Base-by-base conservation (phyloP, 2,329 filamentous ascomycete species). In the Rhytidhysteron rufulum region DNA sequence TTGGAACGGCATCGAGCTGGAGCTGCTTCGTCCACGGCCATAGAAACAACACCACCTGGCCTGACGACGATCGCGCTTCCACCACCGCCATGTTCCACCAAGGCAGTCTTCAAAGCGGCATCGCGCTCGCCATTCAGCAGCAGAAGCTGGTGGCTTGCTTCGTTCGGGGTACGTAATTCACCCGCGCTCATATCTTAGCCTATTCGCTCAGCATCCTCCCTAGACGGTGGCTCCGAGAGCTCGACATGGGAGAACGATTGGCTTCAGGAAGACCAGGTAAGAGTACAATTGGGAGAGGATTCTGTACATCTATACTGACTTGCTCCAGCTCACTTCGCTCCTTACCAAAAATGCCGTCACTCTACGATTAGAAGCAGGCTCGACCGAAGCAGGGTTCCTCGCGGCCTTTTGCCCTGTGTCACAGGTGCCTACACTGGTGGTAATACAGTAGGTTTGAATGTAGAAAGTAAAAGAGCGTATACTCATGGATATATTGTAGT, bases 91-190 rank as follows among this genome's bases (percentile, higher is more conserved):
- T 95, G 83, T 96, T 95, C 67, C 90, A 89, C 62, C 58, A 82
- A 44, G 90, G 89, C 15, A 82, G 80, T 45, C 68, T 96, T 16
- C 86, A 94, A 55, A 83, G 85, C 55, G 90, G 88, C 43, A 94
- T 96, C 53, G 75, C 78, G 22, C 72, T 79, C 16, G 88, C 90
- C 10, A 75, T 96, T 5, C 77, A 80, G 44, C 74, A 90, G 62
- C 72, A 79, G 43, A 94, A 91, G 65, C 75, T 85, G 15, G 86
- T 96, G 1, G 78, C 86, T 21, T 95, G 88, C 68, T 94, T 96
- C 65, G 83, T 95, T 22, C 80, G 82, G 57, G 84, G 87, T 88
- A 65, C 50, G 5, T 13, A 34, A 34, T 18, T 18, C 22, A n/a
- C 17, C 13, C n/a, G 32, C 17, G n/a, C 31, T 15, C 31, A 30